phyloP scores from a whole-genome alignment of 371 early-diverging fungal genomes.

The Apophysomyces elegans region DNA sequence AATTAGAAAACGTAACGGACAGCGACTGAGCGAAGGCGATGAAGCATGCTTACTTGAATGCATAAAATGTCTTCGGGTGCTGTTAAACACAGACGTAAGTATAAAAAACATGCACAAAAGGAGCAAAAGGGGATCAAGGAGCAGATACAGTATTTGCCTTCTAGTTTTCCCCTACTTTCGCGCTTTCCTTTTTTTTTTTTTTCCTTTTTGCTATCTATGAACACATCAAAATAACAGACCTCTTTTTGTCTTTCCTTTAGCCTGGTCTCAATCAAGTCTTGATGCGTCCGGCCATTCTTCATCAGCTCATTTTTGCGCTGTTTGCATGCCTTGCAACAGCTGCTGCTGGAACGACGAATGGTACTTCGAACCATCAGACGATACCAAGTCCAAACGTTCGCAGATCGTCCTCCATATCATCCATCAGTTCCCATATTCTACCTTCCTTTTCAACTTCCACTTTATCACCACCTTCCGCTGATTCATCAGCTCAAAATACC shows the following conservation, averaged over 20 bases:
- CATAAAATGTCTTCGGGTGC: slow-evolving; percentile 59
- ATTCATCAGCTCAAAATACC: background rate
- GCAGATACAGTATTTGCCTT: slow-evolving; percentile 3
- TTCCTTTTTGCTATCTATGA: slow-evolving; percentile 8
- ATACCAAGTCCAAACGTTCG: slow-evolving; percentile 11
- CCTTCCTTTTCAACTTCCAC: slow-evolving; percentile 33
- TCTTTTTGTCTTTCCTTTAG: slow-evolving; percentile 33
- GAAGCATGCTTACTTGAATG: slow-evolving; percentile 56
- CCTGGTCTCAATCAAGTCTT: slow-evolving; percentile 61
- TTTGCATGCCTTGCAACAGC: slow-evolving; percentile 24
- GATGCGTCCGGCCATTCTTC: slow-evolving; percentile 39
- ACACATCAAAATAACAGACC: background rate
- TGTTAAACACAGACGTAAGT: slow-evolving; percentile 63
- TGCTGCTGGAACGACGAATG: slow-evolving; percentile 4
- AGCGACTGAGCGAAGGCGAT: slow-evolving; percentile 24
- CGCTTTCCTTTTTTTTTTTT: slow-evolving; percentile 9
- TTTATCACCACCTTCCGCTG: slow-evolving; percentile 5
- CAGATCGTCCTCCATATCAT: slow-evolving; percentile 25
- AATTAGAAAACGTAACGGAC: slow-evolving; percentile 23
- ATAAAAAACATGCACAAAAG: background rate
- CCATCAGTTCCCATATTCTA: slow-evolving; percentile 22
- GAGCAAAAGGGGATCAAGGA: slow-evolving; percentile 7
- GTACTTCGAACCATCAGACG: slow-evolving; percentile 11
- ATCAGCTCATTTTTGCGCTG: slow-evolving; percentile 30
- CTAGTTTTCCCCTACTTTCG: slow-evolving; percentile 1